Evolutionary conservation across 805 yeast species (phyloP).

Genomic region (Candida ponderosae): DNA sequence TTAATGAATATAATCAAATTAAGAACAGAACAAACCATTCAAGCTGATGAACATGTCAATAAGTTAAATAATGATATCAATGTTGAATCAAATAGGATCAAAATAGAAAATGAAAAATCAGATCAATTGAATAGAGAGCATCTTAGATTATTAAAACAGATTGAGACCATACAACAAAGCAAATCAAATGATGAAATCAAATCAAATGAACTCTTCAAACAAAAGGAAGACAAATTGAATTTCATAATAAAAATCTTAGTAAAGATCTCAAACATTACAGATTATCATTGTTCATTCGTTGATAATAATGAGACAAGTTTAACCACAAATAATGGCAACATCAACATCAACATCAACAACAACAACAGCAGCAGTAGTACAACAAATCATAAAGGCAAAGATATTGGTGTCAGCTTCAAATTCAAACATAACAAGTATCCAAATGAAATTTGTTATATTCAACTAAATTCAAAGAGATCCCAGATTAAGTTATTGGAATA

Average conservation of each 20-base stretch:
- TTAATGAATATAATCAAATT: constrained; percentile 21
- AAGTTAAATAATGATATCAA: constrained; percentile 19
- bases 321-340: too few species aligned
- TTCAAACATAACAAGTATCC: neutral
- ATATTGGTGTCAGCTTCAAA: too few species aligned
- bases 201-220: neutral
- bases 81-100: neutral
- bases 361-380: too few species aligned
- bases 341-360: too few species aligned
- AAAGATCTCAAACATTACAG: constrained; percentile 2
- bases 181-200: neutral
- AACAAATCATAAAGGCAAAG: too few species aligned
- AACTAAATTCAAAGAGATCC: too few species aligned
- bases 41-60: constrained; percentile 20
- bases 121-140: neutral
- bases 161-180: too few species aligned
- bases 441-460: neutral
- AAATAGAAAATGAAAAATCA: neutral
- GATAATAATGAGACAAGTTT: too few species aligned
- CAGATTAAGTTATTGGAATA: too few species aligned
- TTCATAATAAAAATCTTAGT: constrained; percentile 8
- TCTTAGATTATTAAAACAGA: neutral
- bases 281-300: neutral
- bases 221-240: constrained; percentile 8
- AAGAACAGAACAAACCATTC: constrained; percentile 18